These are phyloP conservation scores for Hansfordia pulvinata DNA, from an alignment of 2,329 filamentous ascomycete species.

Conservation along the genomic window DNA sequence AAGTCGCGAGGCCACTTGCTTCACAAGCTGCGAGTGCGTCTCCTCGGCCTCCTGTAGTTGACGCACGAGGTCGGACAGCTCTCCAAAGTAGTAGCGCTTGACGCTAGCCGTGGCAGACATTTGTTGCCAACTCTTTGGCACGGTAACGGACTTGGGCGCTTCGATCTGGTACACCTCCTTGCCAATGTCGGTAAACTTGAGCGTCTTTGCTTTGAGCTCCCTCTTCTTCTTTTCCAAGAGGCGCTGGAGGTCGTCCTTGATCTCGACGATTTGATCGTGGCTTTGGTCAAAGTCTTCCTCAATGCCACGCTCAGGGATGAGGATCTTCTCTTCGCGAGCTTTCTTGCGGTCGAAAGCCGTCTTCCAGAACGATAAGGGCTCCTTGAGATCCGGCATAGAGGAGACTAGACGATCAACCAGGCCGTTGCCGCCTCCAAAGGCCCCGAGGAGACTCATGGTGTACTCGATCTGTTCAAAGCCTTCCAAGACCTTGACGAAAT, in stretches of 20 bases:
- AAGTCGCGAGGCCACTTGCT: constrained; percentile 73
- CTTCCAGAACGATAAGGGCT: constrained; percentile 72
- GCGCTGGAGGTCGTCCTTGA: constrained; percentile 58
- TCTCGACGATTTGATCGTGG: constrained; percentile 58
- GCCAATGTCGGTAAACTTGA: constrained; percentile 73
- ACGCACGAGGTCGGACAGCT: constrained; percentile 70
- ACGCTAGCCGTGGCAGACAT: constrained; percentile 89
- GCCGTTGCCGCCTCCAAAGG: constrained; percentile 64
- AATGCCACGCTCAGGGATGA: constrained; percentile 76
- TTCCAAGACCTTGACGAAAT: constrained; percentile 87
- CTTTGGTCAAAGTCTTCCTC: constrained; percentile 88
- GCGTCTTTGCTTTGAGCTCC: constrained; percentile 58
- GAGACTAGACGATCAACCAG: constrained; percentile 73
- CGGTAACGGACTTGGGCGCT: constrained; percentile 69
- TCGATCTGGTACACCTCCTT: constrained; percentile 98
- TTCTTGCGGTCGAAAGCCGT: constrained; percentile 76
- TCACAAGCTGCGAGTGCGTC: constrained; percentile 79
- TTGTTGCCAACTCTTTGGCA: constrained; percentile 83
- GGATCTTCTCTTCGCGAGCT: constrained; percentile 64
- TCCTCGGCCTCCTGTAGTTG: constrained; percentile 89
- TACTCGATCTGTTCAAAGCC: constrained; percentile 98
- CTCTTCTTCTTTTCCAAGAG: constrained; percentile 60
- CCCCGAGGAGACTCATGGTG: constrained; percentile 66
- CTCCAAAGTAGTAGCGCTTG: constrained; percentile 86
- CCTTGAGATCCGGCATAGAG: constrained; percentile 72